Percentiles rank a stretch among this genome's conserved stretches.
phyloP scores from a whole-genome alignment of 352 stramenopile species.

The Phytophthora sp. region DNA sequence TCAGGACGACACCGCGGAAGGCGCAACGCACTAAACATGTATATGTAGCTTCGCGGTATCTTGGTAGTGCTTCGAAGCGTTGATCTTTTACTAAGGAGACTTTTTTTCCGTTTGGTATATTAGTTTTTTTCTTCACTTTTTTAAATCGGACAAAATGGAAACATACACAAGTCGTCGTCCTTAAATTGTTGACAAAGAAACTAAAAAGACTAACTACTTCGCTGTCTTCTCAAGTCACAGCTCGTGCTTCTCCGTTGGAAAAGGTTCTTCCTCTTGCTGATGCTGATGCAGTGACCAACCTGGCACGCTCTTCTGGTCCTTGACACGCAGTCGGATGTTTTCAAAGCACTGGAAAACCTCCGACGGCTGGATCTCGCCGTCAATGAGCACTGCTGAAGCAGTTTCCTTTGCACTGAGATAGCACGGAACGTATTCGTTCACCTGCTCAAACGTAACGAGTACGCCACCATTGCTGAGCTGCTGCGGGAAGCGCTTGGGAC shows the following conservation, averaged over 20 bases:
- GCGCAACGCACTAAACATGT: conserved; percentile 45
- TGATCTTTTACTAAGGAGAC: conserved; percentile 25
- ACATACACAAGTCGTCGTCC: conserved; percentile 26
- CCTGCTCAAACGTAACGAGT: conserved; percentile 64
- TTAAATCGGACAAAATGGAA: conserved; percentile 25
- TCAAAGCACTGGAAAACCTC: conserved; percentile 77
- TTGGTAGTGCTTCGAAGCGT: conserved; percentile 42
- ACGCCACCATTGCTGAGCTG: conserved; percentile 75
- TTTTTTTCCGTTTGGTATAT: too few species aligned
- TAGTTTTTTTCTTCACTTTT: conserved; percentile 25
- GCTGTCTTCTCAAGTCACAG: conserved; percentile 44
- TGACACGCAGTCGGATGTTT: conserved; percentile 75
- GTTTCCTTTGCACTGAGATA: conserved; percentile 53
- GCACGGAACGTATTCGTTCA: conserved; percentile 84
- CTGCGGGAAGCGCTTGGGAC: conserved; percentile 59
- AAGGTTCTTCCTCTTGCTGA: conserved; percentile 31
- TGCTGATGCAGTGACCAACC: conserved; percentile 73
- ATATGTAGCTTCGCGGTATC: conserved; percentile 55
- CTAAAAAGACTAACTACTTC: conserved; percentile 22
- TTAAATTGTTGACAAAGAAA: conserved; percentile 29
- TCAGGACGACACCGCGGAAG: conserved; percentile 36
- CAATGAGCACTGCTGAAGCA: conserved; percentile 36
- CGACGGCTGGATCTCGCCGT: conserved; percentile 39
- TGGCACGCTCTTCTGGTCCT: conserved; percentile 81
- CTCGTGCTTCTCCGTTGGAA: conserved; percentile 39